These are phyloP conservation scores for Setaria viridis DNA, from an alignment of 202 grass and related monocot species.

Conservation along the genomic window DNA sequence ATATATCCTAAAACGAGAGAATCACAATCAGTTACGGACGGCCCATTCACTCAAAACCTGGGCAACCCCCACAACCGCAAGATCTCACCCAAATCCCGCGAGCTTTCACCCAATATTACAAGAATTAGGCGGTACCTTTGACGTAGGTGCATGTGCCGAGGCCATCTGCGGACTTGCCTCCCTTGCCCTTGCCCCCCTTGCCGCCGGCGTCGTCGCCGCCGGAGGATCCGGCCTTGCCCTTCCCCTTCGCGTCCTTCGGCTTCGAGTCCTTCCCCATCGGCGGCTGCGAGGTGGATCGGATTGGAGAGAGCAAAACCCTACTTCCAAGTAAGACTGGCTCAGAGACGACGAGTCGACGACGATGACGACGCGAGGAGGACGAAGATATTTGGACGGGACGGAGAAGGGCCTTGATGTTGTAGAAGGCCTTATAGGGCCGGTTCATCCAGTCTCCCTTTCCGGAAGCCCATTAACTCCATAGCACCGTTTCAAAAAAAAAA, in stretches of 20 bases:
- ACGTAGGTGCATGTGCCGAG: constrained; percentile 96
- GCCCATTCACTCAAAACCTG: not conserved
- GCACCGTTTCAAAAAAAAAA: no score
- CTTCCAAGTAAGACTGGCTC: not conserved
- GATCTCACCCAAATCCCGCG: not conserved
- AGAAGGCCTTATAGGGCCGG: not conserved
- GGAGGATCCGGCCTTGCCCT: constrained; percentile 71
- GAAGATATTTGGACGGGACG: constrained; percentile 29
- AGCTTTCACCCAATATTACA: not conserved
- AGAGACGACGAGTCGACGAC: not conserved
- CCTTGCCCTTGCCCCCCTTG: constrained; percentile 88
- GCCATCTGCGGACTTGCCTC: constrained; percentile 76
- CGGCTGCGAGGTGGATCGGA: constrained; percentile 1
- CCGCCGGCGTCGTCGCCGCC: constrained; percentile 55
- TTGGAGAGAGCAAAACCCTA: constrained; percentile 44
- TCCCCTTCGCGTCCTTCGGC: constrained; percentile 80
- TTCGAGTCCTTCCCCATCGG: constrained; percentile 91
- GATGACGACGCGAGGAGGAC: not conserved
- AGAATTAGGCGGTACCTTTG: constrained; percentile 61
- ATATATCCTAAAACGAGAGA: not conserved
- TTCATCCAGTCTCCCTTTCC: no score
- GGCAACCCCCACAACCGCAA: not conserved
- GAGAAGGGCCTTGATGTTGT: not conserved
- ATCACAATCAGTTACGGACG: not conserved
- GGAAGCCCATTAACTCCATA: no score